These are phyloP conservation scores for Citrullus amarus DNA, from an alignment of 306 rosid genomes.

Conservation along the genomic window DNA sequence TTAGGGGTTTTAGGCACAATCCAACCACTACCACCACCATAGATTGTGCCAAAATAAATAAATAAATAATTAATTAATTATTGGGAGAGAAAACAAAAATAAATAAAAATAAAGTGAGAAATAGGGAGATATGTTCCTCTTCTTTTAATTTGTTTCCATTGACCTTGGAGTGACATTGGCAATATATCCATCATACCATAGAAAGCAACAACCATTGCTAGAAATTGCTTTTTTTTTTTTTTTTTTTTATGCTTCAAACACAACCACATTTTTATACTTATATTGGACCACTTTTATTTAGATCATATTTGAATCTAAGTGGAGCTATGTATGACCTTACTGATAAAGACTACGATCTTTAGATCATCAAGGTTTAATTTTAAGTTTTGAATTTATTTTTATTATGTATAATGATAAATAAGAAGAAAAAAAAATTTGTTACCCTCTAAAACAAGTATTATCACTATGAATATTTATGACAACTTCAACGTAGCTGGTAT, in stretches of 20 bases:
- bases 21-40: neutral
- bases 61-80: neutral
- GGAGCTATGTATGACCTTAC: neutral
- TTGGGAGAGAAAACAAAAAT: neutral
- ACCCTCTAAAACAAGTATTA: no score
- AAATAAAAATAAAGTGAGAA: neutral
- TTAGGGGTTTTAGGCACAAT: neutral
- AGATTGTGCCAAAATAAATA: neutral
- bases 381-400: no score
- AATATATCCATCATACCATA: neutral
- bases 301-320: neutral
- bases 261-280: neutral
- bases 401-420: no score
- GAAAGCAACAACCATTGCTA: neutral
- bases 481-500: no score
- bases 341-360: neutral
- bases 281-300: neutral
- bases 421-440: no score
- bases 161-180: constrained; percentile 1
- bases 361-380: neutral
- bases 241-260: neutral
- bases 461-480: no score
- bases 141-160: neutral
- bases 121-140: neutral
- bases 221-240: no score